Evolutionary conservation across 192 early-diverging fungal genomes (phyloP).

Genomic region (Umbelopsis sp.): DNA sequence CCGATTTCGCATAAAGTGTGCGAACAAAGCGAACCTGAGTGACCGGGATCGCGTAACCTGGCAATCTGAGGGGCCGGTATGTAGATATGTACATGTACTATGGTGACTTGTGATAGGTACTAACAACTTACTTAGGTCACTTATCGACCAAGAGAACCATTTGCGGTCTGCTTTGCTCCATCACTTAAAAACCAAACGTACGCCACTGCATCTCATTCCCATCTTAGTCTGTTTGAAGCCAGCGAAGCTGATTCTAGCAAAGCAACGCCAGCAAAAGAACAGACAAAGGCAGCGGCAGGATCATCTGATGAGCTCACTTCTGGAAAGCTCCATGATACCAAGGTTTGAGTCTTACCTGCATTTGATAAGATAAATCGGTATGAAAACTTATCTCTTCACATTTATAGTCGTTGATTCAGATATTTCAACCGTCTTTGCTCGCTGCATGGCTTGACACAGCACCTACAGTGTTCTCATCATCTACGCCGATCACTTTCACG

Average conservation of each 20-base stretch:
- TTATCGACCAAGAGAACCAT: slow-evolving; percentile 22
- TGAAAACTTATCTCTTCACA: slow-evolving; percentile 19
- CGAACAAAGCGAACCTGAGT: neutral
- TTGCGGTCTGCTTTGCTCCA: slow-evolving; percentile 17
- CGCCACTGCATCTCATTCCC: slow-evolving; percentile 23
- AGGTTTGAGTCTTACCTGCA: neutral
- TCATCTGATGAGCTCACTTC: neutral
- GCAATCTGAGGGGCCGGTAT: neutral
- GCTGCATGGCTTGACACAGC: slow-evolving; percentile 81
- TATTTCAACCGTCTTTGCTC: slow-evolving; percentile 67
- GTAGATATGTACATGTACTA: neutral
- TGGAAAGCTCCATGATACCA: slow-evolving; percentile 12
- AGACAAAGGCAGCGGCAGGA: neutral
- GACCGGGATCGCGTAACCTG: slow-evolving; percentile 18
- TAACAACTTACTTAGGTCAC: neutral
- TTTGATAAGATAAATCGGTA: neutral
- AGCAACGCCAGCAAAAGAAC: neutral
- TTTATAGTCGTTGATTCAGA: slow-evolving; percentile 47
- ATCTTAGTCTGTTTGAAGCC: slow-evolving; percentile 41
- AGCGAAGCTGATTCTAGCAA: slow-evolving; percentile 6
- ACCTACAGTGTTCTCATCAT: slow-evolving; percentile 63
- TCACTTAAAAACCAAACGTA: slow-evolving; percentile 26
- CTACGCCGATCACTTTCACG: slow-evolving; percentile 47
- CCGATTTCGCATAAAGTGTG: slow-evolving; percentile 33
- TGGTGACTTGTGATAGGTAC: neutral